Evolutionary conservation across 2,329 filamentous ascomycete species (phyloP).

Genomic region (Phaeomoniella chlamydospora): DNA sequence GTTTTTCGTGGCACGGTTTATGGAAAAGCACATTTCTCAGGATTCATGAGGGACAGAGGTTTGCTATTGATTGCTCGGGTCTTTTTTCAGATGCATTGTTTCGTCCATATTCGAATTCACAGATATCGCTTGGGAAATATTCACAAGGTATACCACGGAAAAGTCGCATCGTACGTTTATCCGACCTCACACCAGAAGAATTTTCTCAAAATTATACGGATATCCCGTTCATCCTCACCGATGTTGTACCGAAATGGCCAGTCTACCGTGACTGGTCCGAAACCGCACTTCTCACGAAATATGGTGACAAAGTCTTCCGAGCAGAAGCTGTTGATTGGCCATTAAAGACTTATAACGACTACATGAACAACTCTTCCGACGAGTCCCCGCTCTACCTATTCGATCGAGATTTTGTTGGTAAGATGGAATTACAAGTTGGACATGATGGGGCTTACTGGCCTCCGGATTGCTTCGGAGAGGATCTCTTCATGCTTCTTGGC

Average conservation of each 20-base stretch:
- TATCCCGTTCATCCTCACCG: conserved; percentile 73
- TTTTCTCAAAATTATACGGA: conserved; percentile 66
- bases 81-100: conserved; percentile 86
- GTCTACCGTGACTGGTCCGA: conserved; percentile 61
- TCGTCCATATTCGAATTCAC: conserved; percentile 77
- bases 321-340: conserved; percentile 93
- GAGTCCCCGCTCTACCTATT: conserved; percentile 91
- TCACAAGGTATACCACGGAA: conserved; percentile 52
- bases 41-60: conserved; percentile 36
- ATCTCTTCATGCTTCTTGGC: conserved; percentile 70
- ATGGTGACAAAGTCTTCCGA: conserved; percentile 57
- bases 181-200: conserved; percentile 54
- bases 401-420: conserved; percentile 72
- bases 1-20: conserved; percentile 60
- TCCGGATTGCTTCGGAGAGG: conserved; percentile 71
- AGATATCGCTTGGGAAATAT: conserved; percentile 55
- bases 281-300: conserved; percentile 48
- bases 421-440: conserved; percentile 57
- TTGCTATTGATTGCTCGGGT: conserved; percentile 54
- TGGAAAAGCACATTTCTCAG: conserved; percentile 71
- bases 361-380: conserved; percentile 66
- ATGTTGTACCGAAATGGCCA: conserved; percentile 70
- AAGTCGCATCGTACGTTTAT: conserved; percentile 60
- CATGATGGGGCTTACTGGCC: conserved; percentile 54
- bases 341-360: conserved; percentile 63